phyloP scores from a whole-genome alignment of 2,329 filamentous ascomycete species.

The Colletotrichum destructivum region DNA sequence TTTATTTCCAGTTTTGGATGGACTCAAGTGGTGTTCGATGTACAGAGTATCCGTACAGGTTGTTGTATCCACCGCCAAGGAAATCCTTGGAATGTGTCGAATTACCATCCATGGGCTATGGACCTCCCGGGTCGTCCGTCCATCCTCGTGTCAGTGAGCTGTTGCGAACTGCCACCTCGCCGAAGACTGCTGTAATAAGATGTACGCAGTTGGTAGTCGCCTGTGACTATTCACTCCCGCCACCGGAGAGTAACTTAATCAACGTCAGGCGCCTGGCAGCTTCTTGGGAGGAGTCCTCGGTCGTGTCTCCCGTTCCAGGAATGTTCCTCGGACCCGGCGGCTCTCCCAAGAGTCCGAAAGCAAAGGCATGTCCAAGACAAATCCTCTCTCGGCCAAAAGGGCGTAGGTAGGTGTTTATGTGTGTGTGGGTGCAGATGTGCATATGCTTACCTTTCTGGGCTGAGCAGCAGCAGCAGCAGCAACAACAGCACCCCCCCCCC shows the following conservation, averaged over 20 bases:
- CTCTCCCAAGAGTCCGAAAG: constrained; percentile 37
- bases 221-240: no score
- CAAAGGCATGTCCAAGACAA: constrained; percentile 37
- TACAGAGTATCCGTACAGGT: no score
- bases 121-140: background rate
- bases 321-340: constrained; percentile 39
- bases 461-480: no score
- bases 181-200: background rate
- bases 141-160: background rate
- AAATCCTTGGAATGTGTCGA: constrained; percentile 4
- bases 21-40: background rate
- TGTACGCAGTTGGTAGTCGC: no score
- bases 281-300: no score
- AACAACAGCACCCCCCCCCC: no score
- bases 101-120: background rate
- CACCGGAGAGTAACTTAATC: no score
- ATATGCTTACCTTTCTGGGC: no score
- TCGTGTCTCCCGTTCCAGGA: constrained; percentile 17
- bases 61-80: constrained; percentile 17
- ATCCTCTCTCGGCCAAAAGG: background rate
- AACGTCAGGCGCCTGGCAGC: no score
- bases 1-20: background rate
- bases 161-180: background rate
- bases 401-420: background rate
- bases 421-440: no score